Evolutionary conservation across 1,284 basidiomycete species (phyloP).

Genomic region (Malassezia japonica): DNA sequence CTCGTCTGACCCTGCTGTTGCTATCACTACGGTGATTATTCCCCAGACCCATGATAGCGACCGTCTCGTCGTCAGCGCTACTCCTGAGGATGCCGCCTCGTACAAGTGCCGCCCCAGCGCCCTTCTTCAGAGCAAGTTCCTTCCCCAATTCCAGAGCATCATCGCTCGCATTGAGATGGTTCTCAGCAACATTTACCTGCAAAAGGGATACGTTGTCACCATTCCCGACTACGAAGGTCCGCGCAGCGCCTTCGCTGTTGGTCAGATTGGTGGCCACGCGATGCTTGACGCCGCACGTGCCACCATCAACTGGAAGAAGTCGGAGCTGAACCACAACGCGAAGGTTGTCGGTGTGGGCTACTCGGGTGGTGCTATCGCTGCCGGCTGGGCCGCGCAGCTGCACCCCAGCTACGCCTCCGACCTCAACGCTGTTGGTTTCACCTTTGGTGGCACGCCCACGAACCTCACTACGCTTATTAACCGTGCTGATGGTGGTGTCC

Average conservation of each 20-base stretch:
- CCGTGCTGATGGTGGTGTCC: background rate
- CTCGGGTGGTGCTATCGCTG: constrained; percentile 35
- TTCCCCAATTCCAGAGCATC: background rate
- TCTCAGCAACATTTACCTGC: background rate
- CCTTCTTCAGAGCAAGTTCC: constrained; percentile 9
- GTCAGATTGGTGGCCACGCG: constrained; percentile 22
- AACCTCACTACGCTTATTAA: constrained; percentile 14
- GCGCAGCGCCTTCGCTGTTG: constrained; percentile 29
- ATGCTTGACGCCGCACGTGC: constrained; percentile 30
- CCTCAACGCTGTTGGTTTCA: constrained; percentile 23
- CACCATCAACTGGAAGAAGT: constrained; percentile 20
- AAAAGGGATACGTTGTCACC: constrained; percentile 24
- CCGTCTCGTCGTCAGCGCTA: constrained; percentile 22
- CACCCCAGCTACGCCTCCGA: constrained; percentile 27
- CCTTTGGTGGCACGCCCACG: constrained; percentile 28
- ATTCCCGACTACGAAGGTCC: constrained; percentile 34
- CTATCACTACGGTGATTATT: constrained; percentile 22
- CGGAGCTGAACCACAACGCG: constrained; percentile 14
- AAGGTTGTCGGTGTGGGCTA: constrained; percentile 32
- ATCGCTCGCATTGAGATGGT: background rate
- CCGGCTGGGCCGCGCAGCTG: constrained; percentile 30
- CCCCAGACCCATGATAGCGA: constrained; percentile 17
- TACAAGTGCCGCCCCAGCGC: constrained; percentile 26
- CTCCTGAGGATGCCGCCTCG: constrained; percentile 19
- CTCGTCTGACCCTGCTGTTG: background rate